Base-by-base conservation (phyloP, 306 rosid genomes). In the Begonia loranthoides region DNA sequence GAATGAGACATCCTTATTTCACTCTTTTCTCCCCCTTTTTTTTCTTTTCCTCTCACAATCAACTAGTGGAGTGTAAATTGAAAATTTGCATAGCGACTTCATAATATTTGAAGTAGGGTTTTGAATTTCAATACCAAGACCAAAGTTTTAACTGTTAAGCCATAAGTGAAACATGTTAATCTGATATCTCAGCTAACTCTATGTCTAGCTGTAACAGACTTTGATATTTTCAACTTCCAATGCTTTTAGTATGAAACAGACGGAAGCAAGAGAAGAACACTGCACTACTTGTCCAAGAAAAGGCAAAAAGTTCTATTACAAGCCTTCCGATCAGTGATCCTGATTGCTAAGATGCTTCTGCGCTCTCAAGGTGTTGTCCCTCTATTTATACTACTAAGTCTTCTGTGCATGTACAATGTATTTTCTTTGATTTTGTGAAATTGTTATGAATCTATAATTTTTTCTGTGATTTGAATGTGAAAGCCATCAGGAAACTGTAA, bases 401-500 rank as follows among this genome's bases (percentile, higher is more conserved):
- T 28, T 28, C 36, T 28, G 36, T 28, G 36, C 36, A 28, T 28
- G 9, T 28, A 28, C 5, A 28, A 10, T 43, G 6, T 43, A 43
- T 43, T 43, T 43, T 11, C 15, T 43, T 43, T n/a, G 13, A 10
- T 43, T 43, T 43, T n/a, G 15, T 10, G 47, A 12, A 43, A n/a
- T 12, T 43, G 15, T n/a, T 10, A 11, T 43, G n/a, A 10, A n/a
- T 12, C n/a, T 6, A 13, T 43, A 13, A 43, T 4, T 43, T 43
- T 22, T 36, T 53, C 24, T 1, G 15, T 9, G 46, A 53, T 36
- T 17, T n/a, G 13, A 52, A 52, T 17, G 17, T 52, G 57, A 52
- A 52, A 14, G 17, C 57, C 57, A 33, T 52, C 57, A 12, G 93
- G 93, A 57, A 61, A 61, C 13, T 62, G 67, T 54, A 62, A 54